These are phyloP conservation scores for Botrytis aclada DNA, from an alignment of 2,329 filamentous ascomycete genomes.

Conservation along the genomic window DNA sequence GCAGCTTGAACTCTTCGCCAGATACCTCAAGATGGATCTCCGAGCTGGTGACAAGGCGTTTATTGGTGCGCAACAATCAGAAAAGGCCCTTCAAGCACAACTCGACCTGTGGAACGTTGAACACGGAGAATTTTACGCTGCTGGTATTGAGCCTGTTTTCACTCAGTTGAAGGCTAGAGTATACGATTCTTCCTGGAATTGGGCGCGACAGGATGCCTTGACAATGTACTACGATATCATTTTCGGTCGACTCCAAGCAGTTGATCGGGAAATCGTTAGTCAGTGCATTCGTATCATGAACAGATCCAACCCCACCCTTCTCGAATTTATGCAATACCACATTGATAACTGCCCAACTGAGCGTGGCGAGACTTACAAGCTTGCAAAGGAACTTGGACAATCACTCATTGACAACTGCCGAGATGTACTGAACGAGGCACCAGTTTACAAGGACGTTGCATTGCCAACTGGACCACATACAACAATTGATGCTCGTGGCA, in stretches of 20 bases:
- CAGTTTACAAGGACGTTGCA: conserved; percentile 94
- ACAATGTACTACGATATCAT: conserved; percentile 99
- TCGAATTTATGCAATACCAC: conserved; percentile 99
- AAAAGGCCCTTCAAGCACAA: conserved; percentile 85
- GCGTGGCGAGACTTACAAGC: conserved; percentile 92
- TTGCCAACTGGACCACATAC: conserved; percentile 90
- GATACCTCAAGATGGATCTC: conserved; percentile 96
- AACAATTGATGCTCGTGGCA: conserved; percentile 86
- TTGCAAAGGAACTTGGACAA: conserved; percentile 91
- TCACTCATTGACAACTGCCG: conserved; percentile 97
- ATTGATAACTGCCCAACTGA: conserved; percentile 98
- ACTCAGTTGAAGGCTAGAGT: conserved; percentile 89
- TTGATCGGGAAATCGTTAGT: conserved; percentile 97
- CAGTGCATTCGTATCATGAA: conserved; percentile 99
- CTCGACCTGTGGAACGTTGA: conserved; percentile 93
- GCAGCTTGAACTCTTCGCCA: conserved; percentile 89
- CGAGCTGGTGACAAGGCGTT: conserved; percentile 95
- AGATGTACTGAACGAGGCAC: conserved; percentile 78
- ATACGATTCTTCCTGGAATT: conserved; percentile 99
- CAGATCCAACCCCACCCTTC: conserved; percentile 88
- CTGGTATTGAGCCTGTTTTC: conserved; percentile 92
- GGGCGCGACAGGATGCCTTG: conserved; percentile 94
- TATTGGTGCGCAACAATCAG: conserved; percentile 77
- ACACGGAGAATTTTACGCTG: conserved; percentile 93
- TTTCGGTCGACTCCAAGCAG: conserved; percentile 86